These are phyloP conservation scores for Ophiostoma tasmaniense DNA, from an alignment of 2,329 filamentous ascomycete genomes.

Conservation along the genomic window DNA sequence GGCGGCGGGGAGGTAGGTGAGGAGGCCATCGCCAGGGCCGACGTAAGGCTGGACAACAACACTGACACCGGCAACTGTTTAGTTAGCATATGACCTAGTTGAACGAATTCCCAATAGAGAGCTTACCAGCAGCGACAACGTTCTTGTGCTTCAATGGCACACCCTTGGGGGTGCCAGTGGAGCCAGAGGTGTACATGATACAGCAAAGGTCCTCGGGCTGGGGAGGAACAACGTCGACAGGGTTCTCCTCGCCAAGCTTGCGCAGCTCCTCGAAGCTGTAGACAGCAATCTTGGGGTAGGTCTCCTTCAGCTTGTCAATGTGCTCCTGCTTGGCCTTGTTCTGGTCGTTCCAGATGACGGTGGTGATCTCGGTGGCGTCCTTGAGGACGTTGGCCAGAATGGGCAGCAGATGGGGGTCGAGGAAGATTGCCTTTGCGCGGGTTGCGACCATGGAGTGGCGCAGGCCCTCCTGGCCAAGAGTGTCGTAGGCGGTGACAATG, in stretches of 20 bases:
- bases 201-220: slow-evolving; percentile 68
- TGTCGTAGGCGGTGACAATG: slow-evolving; percentile 78
- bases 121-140: slow-evolving; percentile 64
- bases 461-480: slow-evolving; percentile 66
- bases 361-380: slow-evolving; percentile 41
- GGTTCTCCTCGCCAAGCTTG: slow-evolving; percentile 52
- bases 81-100: background rate
- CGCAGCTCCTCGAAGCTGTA: slow-evolving; percentile 44
- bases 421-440: slow-evolving; percentile 60
- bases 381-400: slow-evolving; percentile 47
- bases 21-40: slow-evolving; percentile 65
- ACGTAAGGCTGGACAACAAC: slow-evolving; percentile 69
- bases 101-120: background rate
- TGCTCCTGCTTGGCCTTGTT: slow-evolving; percentile 43
- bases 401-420: slow-evolving; percentile 62
- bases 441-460: slow-evolving; percentile 68
- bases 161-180: slow-evolving; percentile 75
- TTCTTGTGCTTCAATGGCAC: slow-evolving; percentile 67
- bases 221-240: slow-evolving; percentile 60
- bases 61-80: slow-evolving; percentile 63
- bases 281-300: slow-evolving; percentile 39
- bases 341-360: slow-evolving; percentile 49
- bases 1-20: slow-evolving; percentile 78
- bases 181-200: slow-evolving; percentile 66
- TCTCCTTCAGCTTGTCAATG: slow-evolving; percentile 42